Evolutionary conservation across 371 early-diverging fungal genomes (phyloP).

Genomic region (Haplosporangium sp.): DNA sequence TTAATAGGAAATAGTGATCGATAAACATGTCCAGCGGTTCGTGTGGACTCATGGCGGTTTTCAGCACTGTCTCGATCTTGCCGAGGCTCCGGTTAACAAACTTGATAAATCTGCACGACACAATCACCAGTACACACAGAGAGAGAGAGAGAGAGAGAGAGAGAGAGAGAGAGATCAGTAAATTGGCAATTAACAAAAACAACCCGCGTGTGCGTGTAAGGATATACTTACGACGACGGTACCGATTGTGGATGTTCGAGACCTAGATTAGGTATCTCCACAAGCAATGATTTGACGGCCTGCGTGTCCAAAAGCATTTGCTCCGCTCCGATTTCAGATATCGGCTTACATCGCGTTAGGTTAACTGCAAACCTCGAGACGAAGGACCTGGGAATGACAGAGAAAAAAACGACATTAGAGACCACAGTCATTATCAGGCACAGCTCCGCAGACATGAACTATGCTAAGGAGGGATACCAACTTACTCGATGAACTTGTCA

Average conservation of each 20-base stretch:
- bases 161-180: too few species aligned
- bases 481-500: slow-evolving; percentile 92
- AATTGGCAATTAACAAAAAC: background rate
- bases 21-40: slow-evolving; percentile 89
- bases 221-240: slow-evolving; percentile 66
- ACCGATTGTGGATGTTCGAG: slow-evolving; percentile 60
- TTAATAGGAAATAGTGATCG: slow-evolving; percentile 88
- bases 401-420: background rate
- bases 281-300: slow-evolving; percentile 80
- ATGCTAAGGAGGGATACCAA: background rate
- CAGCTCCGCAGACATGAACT: too few species aligned
- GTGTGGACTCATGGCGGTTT: slow-evolving; percentile 87
- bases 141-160: too few species aligned
- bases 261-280: slow-evolving; percentile 77
- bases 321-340: slow-evolving; percentile 90
- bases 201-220: too few species aligned
- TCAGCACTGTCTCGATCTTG: slow-evolving; percentile 86
- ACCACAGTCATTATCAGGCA: background rate
- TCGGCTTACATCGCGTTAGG: slow-evolving; percentile 80
- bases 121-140: background rate
- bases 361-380: slow-evolving; percentile 68
- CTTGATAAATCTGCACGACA: slow-evolving; percentile 72
- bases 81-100: slow-evolving; percentile 84
- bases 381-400: slow-evolving; percentile 62
- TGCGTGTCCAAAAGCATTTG: slow-evolving; percentile 93